Base-by-base conservation (phyloP, 805 yeast species). In the Hanseniaspora lachancei region DNA sequence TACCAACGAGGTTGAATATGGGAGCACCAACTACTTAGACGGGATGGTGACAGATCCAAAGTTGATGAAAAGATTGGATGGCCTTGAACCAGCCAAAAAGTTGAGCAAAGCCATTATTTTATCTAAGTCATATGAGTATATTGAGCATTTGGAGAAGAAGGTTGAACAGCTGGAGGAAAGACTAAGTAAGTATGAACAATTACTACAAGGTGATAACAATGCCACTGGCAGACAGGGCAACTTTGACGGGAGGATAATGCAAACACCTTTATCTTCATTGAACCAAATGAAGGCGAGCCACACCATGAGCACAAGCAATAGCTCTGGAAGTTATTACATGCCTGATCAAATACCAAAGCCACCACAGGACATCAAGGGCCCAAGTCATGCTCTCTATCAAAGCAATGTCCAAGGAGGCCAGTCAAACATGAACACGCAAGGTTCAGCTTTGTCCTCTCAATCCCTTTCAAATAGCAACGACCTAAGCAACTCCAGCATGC, bases 31-130 rank as follows among this genome's bases (percentile, higher is more conserved):
- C 44, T 59, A 41, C 29, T 48, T 62, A 13, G 63, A 62, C 18
- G 36, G 35, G 9, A 20, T 39, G 10, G 32, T 27, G 8, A 24
- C 62, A 40, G 78, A 77, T 57, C 70, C 74, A 23, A 80, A 72
- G 51, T 70, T 74, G 51, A 70, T 80, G 57, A 77, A 80, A 59
- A 81, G 82, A 59, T 69, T 85, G 62, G 91, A 85, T 65, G 91
- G 91, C 2, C 72, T 85, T 57, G 77, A 79, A 49, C 89, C 91
- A 0, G 91, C 95, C 4, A 75, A 78, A 59, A 85, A 85, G 62
- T 71, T 85, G 59, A 85, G 84, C 67, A 85, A 85, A 64, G 93
- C 91, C 2, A 80, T 86, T 16, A 84, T 85, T 49, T 70, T 85
- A 58, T 73, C 84, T 29, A 85, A 85, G 62, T 86, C 91, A 1